Conservation (phyloP, 257 asterid species). For the Nicotiana undulata region DNA sequence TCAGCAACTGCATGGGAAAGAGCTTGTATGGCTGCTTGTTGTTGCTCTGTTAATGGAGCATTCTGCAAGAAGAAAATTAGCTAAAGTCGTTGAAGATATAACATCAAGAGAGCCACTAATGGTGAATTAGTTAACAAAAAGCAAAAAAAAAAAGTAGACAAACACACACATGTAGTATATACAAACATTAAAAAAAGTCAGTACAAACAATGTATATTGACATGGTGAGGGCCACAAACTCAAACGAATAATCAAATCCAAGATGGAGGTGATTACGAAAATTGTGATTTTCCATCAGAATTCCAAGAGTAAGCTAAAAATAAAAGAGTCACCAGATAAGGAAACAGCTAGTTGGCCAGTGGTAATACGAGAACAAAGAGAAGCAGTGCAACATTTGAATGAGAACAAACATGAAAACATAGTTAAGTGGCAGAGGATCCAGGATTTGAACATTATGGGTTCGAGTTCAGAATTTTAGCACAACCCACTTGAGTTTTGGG, state of each 20-base stretch:
- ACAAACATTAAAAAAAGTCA: not conserved
- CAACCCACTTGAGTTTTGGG: too few relatives aligned
- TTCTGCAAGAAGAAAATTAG: conserved; percentile 32
- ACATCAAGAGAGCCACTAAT: not conserved
- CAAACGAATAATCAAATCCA: not conserved
- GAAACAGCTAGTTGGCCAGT: not conserved
- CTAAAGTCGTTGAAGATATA: not conserved
- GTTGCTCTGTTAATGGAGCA: conserved; percentile 94
- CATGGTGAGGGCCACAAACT: not conserved
- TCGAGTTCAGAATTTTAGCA: too few relatives aligned
- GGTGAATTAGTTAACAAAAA: not conserved
- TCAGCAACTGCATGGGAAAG: conserved; percentile 96
- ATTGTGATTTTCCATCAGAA: not conserved
- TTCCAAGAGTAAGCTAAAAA: conserved; percentile 2
- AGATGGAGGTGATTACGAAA: not conserved
- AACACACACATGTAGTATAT: not conserved
- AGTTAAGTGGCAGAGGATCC: too few relatives aligned
- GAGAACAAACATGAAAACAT: not conserved
- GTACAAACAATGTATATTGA: not conserved
- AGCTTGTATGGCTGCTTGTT: conserved; percentile 76
- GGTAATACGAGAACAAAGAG: not conserved
- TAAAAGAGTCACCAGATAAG: not conserved
- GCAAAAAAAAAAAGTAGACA: not conserved
- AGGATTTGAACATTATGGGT: too few relatives aligned
- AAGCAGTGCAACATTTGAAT: not conserved